Base-by-base conservation (phyloP, 2,329 filamentous ascomycete genomes). In the Cordyceps cicadae region DNA sequence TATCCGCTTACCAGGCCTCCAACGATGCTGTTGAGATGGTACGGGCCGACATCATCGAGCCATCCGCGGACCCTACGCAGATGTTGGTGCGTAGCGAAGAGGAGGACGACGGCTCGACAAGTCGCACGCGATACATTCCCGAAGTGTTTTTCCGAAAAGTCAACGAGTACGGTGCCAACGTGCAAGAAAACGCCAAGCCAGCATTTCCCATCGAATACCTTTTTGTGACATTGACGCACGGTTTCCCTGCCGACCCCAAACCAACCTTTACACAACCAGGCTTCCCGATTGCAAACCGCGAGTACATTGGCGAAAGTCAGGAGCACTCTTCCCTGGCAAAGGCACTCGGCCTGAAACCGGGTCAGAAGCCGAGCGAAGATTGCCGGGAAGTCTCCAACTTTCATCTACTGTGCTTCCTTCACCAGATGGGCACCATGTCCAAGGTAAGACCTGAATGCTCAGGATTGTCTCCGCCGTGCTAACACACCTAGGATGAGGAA, bases 11-110 rank as follows among this genome's bases (percentile, higher is more conserved):
- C 69, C 94, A 99, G 74, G 92, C 91, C 64, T 96, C 93, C 1
- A 96, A 97, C 67, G 89, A 94, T 17, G 92, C 92, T 0, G 92
- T 97, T 5, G 94, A 99, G 73, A 99, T 99, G 94, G 90, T 96
- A 29, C 84, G 89, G 64, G 92, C 94, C 45, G 90, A 97, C 68
- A 92, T 99, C 65, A 85, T 99, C 63, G 94, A 99, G 72, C 90
- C 94, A 8, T 97, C 92, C 9, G 92, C 92, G 34, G 93, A 97
- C 65, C 94, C 94, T 2, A 87, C 84, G 7, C 87, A 93, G 57
- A 97, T 99, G 93, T 84, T 99, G 51, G 94, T 99, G 5, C 91
- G 92, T 63, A 88, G 89, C 26, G 93, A 97, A 70, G 89, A 93
- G 62, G 92, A 97, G 67, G 89, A 92, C 56, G 88, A 92, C 65